Conservation (phyloP, 2,329 filamentous ascomycete species). For the Escovopsis sp. region DNA sequence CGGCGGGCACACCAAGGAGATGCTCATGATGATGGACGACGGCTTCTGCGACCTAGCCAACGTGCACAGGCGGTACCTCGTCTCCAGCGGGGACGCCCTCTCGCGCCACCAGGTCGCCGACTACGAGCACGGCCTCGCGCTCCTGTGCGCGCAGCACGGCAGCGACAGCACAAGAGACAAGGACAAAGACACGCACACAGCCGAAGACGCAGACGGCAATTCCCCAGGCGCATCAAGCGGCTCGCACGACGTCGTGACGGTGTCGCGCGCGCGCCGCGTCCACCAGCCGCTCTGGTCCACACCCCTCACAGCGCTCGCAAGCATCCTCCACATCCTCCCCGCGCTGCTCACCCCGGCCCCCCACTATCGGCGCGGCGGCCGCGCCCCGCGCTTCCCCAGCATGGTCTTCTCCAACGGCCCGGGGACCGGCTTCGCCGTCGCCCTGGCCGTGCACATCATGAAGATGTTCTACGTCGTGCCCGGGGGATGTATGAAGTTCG, state of each 20-base stretch:
- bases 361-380: conserved; percentile 8
- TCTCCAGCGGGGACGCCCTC: conserved; percentile 58
- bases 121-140: conserved; percentile 22
- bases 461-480: conserved; percentile 32
- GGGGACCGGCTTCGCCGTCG: conserved; percentile 69
- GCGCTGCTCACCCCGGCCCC: conserved; percentile 31
- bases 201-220: no score
- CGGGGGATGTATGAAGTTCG: conserved; percentile 47
- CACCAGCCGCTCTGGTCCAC: conserved; percentile 68
- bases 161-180: not conserved
- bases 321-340: conserved; percentile 46
- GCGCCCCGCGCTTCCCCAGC: conserved; percentile 41
- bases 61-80: conserved; percentile 66
- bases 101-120: conserved; percentile 55
- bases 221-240: conserved; percentile 16
- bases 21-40: conserved; percentile 66
- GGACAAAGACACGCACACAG: no score
- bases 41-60: conserved; percentile 34
- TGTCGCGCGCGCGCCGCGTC: conserved; percentile 65
- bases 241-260: conserved; percentile 48
- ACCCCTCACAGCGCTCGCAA: conserved; percentile 51
- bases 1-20: conserved; percentile 89
- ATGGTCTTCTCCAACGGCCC: conserved; percentile 80
- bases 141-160: conserved; percentile 7
- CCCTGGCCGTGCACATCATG: conserved; percentile 32